Evolutionary conservation across 2,329 filamentous ascomycete species (phyloP).

Genomic region (Paecilomyces dactylethromorphus): DNA sequence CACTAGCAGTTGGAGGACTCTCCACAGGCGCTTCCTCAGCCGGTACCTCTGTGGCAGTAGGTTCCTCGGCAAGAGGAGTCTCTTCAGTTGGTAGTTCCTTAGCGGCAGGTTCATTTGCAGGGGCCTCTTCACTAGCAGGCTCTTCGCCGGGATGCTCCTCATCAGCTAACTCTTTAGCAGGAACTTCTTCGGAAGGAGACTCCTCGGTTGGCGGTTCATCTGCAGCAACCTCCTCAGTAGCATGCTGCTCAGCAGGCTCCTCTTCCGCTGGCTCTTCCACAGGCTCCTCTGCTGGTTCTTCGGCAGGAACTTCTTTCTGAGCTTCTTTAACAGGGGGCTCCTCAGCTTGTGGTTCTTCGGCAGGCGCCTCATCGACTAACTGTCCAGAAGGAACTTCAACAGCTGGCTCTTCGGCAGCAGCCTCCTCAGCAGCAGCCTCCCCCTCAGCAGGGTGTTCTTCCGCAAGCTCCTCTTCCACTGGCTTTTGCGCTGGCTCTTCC

Average conservation of each 20-base stretch:
- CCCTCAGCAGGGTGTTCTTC: constrained; percentile 8
- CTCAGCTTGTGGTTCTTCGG: constrained; percentile 1
- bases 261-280: constrained; percentile 10
- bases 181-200: constrained; percentile 8
- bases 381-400: constrained; percentile 10
- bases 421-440: constrained; percentile 11
- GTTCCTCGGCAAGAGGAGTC: constrained; percentile 4
- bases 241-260: constrained; percentile 7
- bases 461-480: constrained; percentile 9
- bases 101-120: constrained; percentile 6
- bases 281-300: constrained; percentile 9
- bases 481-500: constrained; percentile 9
- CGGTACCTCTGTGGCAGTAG: constrained; percentile 8
- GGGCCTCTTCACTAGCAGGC: constrained; percentile 6
- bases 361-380: background rate
- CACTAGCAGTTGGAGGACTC: constrained; percentile 1
- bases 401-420: constrained; percentile 1
- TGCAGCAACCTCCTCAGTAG: constrained; percentile 9
- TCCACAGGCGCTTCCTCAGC: constrained; percentile 8
- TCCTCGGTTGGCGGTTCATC: constrained; percentile 6
- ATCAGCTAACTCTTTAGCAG: constrained; percentile 7
- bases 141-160: constrained; percentile 11
- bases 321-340: constrained; percentile 11
- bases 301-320: background rate
- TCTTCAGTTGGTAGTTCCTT: constrained; percentile 8